These are phyloP conservation scores for Kwoniella shivajii DNA, from an alignment of 1,284 basidiomycete species.

Conservation along the genomic window DNA sequence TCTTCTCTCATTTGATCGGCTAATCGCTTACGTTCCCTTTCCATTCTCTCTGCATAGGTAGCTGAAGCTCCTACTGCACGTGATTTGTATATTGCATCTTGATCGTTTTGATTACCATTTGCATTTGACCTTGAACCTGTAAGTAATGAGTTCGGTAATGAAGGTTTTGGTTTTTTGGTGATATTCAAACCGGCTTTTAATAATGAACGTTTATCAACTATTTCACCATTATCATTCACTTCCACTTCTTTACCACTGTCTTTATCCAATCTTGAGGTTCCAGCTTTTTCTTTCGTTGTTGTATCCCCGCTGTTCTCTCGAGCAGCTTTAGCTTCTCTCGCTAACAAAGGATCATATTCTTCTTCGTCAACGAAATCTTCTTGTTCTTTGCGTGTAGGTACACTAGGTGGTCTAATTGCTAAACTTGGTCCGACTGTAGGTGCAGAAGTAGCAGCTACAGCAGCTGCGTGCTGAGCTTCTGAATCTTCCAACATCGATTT, in stretches of 20 bases:
- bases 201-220: slow-evolving; percentile 93
- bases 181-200: slow-evolving; percentile 90
- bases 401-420: slow-evolving; percentile 36
- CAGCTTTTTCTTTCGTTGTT: slow-evolving; percentile 3
- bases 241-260: slow-evolving; percentile 87
- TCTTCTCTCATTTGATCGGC: slow-evolving; percentile 73
- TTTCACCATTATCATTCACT: slow-evolving; percentile 95
- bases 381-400: slow-evolving; percentile 11
- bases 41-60: slow-evolving; percentile 73
- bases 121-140: slow-evolving; percentile 56
- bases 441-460: slow-evolving; percentile 68
- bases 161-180: slow-evolving; percentile 50
- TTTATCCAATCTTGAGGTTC: slow-evolving; percentile 46
- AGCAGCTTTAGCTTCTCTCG: slow-evolving; percentile 31
- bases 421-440: slow-evolving; percentile 56
- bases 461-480: slow-evolving; percentile 77
- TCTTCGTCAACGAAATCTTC: slow-evolving; percentile 40
- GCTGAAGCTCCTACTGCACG: slow-evolving; percentile 79
- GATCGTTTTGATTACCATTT: too few species aligned
- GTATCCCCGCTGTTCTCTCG: background rate
- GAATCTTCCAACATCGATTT: slow-evolving; percentile 77
- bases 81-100: slow-evolving; percentile 51
- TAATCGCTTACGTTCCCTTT: slow-evolving; percentile 72
- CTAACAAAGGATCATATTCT: slow-evolving; percentile 49
- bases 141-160: slow-evolving; percentile 34